Evolutionary conservation across 106 monocot genomes (phyloP).

Genomic region (Phalaenopsis equestris): DNA sequence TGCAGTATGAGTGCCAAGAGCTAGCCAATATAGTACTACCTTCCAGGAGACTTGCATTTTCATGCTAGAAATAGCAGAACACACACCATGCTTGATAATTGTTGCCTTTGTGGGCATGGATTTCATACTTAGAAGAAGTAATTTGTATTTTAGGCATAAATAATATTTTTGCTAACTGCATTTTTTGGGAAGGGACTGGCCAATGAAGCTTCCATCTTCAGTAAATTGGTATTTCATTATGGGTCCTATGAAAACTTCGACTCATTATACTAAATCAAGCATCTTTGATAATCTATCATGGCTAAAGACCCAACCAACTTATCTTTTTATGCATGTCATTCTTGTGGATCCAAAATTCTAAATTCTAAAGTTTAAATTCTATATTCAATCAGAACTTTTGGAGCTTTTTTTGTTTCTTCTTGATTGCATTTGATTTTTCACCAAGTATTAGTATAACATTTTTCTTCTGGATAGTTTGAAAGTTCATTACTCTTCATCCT

Average conservation of each 20-base stretch:
- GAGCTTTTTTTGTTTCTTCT: not conserved
- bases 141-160: not conserved
- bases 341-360: not conserved
- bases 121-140: not conserved
- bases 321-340: not conserved
- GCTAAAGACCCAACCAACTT: not conserved
- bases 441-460: too few species aligned
- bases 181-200: not conserved
- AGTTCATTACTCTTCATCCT: not conserved
- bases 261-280: not conserved
- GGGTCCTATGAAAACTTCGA: not conserved
- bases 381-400: not conserved
- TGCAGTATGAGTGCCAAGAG: not conserved
- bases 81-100: not conserved
- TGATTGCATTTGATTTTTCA: not conserved
- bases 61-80: not conserved
- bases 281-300: not conserved
- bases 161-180: not conserved
- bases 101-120: not conserved
- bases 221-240: not conserved
- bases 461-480: not conserved
- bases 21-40: not conserved
- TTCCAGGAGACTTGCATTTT: not conserved
- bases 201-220: not conserved
- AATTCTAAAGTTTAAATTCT: not conserved